Base-by-base conservation (phyloP, 768 basidiomycete species). In the Phanerochaete carnosa region DNA sequence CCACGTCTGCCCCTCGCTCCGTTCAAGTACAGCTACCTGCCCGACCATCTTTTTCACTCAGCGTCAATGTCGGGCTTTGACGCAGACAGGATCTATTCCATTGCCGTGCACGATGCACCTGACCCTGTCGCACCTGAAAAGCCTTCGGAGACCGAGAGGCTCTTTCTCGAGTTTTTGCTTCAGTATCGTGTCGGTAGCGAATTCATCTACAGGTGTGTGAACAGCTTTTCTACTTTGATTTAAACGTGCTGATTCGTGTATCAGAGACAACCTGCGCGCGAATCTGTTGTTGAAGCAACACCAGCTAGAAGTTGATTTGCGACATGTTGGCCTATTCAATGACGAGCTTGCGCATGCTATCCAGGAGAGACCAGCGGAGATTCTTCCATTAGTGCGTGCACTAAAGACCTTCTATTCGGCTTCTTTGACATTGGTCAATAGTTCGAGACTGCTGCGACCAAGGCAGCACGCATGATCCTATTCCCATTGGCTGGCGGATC, bases 341-440 rank as follows among this genome's bases (percentile, higher is more conserved):
- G 95, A 98, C 68, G 94, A 96, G 69, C 80, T 99, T 35, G 95
- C 94, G 1, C 92, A 95, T 72, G 85, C 86, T 23, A 87, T 98
- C 57, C 94, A 97, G 73, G 91, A 94, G 65, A 80, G 82, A 66
- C 97, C 97, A 19, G 87, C 89, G 5, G 97, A 98, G 64, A 83
- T 94, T 39, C 76, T 98, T 55, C 94, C 94, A 50, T 73, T 95
- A 66, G 95, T 97, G 61, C 63, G 86, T 76, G 30, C 15, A 12
- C 25, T 0, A 13, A 19, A 16, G 29, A 43, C 26, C 30, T 43
- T 8, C 29, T 13, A 19, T 22, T 22, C 51, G 11, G 9, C 23
- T 23, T 19, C 4, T n/a, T 53, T 37, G 23, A 33, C 54, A 35
- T 45, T 32, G 43, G 49, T 49, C 52, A 28, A 7, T 65, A 98